Evolutionary conservation across 1,284 basidiomycete species (phyloP).

Genomic region (Singerocomus inundabilis): DNA sequence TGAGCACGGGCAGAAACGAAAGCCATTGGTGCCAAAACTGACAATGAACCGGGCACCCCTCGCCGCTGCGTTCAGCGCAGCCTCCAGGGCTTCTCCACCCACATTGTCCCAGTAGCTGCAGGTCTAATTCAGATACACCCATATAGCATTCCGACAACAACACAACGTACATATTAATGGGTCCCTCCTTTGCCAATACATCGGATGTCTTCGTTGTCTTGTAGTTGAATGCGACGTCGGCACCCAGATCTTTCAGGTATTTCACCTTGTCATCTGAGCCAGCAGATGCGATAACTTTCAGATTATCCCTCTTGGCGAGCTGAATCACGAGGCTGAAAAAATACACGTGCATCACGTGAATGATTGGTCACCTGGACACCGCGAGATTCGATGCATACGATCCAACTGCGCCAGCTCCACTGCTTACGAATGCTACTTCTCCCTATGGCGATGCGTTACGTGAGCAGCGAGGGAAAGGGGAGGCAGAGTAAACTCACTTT

Average conservation of each 20-base stretch:
- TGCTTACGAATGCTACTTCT: slow-evolving; percentile 18
- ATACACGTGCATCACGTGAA: background rate
- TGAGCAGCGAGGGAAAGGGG: background rate
- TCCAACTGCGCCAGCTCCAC: slow-evolving; percentile 22
- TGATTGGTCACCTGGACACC: background rate
- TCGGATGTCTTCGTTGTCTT: slow-evolving; percentile 33
- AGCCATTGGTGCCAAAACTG: background rate
- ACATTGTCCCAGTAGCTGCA: slow-evolving; percentile 54
- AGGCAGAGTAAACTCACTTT: slow-evolving; percentile 4
- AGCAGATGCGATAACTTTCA: slow-evolving; percentile 41
- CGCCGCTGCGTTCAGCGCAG: slow-evolving; percentile 52
- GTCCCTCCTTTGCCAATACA: slow-evolving; percentile 24
- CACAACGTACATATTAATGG: slow-evolving; percentile 21
- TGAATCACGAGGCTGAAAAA: slow-evolving; percentile 24
- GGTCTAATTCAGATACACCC: background rate
- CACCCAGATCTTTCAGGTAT: slow-evolving; percentile 38
- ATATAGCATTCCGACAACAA: background rate
- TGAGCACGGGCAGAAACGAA: background rate
- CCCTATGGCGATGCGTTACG: slow-evolving; percentile 7
- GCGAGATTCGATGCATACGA: slow-evolving; percentile 9
- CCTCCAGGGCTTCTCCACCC: slow-evolving; percentile 66
- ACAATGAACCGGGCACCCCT: slow-evolving; percentile 47
- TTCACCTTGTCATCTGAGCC: slow-evolving; percentile 41
- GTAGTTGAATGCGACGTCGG: slow-evolving; percentile 41
- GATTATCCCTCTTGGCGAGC: slow-evolving; percentile 38